These are phyloP conservation scores for Colletotrichum brevisporum DNA, from an alignment of 2,329 filamentous ascomycete species.

Conservation along the genomic window DNA sequence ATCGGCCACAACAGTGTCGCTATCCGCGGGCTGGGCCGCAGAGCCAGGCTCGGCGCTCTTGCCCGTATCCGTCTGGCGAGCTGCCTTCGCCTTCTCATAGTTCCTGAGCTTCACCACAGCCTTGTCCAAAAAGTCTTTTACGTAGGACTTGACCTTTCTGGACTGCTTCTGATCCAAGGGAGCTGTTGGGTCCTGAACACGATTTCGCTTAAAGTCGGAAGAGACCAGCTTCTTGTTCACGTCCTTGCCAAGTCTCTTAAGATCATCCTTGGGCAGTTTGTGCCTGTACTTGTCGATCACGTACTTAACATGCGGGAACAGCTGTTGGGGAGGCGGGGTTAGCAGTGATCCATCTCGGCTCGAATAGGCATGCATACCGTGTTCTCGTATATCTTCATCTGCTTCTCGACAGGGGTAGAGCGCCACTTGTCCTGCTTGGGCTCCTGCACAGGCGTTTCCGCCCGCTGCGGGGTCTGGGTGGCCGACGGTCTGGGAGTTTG, in stretches of 20 bases:
- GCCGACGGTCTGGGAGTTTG: slow-evolving; percentile 66
- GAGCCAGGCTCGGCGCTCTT: slow-evolving; percentile 39
- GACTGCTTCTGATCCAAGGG: slow-evolving; percentile 81
- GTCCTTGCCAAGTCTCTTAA: slow-evolving; percentile 75
- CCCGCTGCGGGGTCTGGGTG: slow-evolving; percentile 76
- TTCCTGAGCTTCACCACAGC: slow-evolving; percentile 82
- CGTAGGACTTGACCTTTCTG: slow-evolving; percentile 86
- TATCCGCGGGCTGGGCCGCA: slow-evolving; percentile 38
- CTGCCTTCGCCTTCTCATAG: slow-evolving; percentile 75
- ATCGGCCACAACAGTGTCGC: slow-evolving; percentile 47
- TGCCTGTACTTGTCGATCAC: slow-evolving; percentile 89
- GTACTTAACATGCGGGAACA: slow-evolving; percentile 87
- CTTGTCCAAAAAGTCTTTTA: slow-evolving; percentile 85
- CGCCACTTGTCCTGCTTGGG: slow-evolving; percentile 80
- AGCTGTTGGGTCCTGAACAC: slow-evolving; percentile 85
- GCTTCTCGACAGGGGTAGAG: slow-evolving; percentile 81
- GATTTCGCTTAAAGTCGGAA: slow-evolving; percentile 90
- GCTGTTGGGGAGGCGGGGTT: slow-evolving; percentile 59
- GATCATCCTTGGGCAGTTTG: slow-evolving; percentile 85
- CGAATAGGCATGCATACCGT: slow-evolving; percentile 72
- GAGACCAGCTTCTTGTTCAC: slow-evolving; percentile 90
- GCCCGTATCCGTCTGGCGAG: slow-evolving; percentile 49
- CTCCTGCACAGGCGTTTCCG: slow-evolving; percentile 68
- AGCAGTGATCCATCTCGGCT: neutral
- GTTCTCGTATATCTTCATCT: slow-evolving; percentile 95